These are phyloP conservation scores for Termitomyces sp. DNA, from an alignment of 768 basidiomycete species.

Conservation along the genomic window DNA sequence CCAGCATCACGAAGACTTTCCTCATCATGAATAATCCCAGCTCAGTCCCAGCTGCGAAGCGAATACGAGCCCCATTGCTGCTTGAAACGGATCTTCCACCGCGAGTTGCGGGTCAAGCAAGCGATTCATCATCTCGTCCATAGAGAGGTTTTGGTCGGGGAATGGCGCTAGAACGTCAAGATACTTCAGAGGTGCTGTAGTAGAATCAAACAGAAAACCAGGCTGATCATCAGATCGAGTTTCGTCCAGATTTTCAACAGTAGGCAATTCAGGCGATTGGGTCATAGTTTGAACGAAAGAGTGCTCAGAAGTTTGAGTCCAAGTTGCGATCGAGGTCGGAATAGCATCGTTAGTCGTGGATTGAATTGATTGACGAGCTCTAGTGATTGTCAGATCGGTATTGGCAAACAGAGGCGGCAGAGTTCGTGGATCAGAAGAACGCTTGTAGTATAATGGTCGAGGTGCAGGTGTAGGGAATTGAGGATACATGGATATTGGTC, in stretches of 20 bases:
- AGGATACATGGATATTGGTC: background rate
- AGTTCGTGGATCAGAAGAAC: slow-evolving; percentile 1
- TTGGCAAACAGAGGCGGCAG: slow-evolving; percentile 4
- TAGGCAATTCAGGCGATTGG: background rate
- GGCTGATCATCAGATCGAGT: background rate
- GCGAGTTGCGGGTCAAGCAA: slow-evolving; percentile 32
- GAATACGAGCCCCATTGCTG: slow-evolving; percentile 45
- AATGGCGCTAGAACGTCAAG: slow-evolving; percentile 28
- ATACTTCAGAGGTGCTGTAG: slow-evolving; percentile 29
- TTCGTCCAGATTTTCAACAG: background rate
- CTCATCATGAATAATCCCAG: slow-evolving; percentile 21
- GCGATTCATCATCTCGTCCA: slow-evolving; percentile 22
- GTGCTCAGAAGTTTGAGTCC: background rate
- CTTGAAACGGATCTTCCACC: slow-evolving; percentile 37
- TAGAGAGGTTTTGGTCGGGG: slow-evolving; percentile 13
- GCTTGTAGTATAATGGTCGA: background rate
- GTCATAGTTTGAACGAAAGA: background rate
- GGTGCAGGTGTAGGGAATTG: background rate
- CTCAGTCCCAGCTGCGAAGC: slow-evolving; percentile 33
- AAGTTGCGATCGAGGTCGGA: background rate
- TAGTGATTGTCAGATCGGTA: background rate
- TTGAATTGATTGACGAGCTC: background rate
- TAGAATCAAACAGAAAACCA: slow-evolving; percentile 19
- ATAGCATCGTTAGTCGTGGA: background rate
- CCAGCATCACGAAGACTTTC: background rate